Base-by-base conservation (phyloP, 1,284 basidiomycete species). In the Peniophora sp. region DNA sequence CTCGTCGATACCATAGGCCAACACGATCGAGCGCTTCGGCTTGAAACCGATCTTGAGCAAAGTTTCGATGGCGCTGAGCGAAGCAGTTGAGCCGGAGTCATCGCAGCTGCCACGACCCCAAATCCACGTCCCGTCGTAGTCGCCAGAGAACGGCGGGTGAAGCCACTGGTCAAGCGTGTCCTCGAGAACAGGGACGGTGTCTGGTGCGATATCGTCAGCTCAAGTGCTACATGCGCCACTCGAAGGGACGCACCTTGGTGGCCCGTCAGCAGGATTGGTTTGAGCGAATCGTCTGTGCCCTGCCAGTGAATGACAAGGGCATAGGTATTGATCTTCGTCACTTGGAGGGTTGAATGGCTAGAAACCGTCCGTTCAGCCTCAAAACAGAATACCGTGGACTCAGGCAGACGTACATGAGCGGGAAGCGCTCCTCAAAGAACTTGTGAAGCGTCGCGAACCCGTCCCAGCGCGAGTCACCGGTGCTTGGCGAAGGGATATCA, bases 1-100 rank as follows among this genome's bases (percentile, higher is more conserved):
- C 62, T 90, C 89, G 61, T 90, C 88, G 56, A 84, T 85, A 11
- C 89, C 87, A 56, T 81, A 83, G 1, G 82, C 76, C 43, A 89
- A 68, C 2, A 90, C 74, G 47, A 89, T 65, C 1, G 79, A 79
- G 27, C 84, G 70, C 0, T 65, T 65, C 12, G 84, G 84, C 45
- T 69, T 57, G 63, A 81, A 86, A 20, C 72, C 73, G 16, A 65
- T 65, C 50, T 74, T 67, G 11, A 86, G 62, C 2, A 87, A 67
- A 0, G 74, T 65, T 58, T 87, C 81, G 17, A 86, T 60, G 3
- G 78, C 69, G 1, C 77, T 41, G 8, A 41, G n/a, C 19, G 38
- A 41, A n/a, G 38, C 76, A 55, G 83, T 77, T 11, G 79, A 61
- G 14, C 77, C 77, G 43, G 74, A 71, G 64, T 83, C 79, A 59